phyloP scores from a whole-genome alignment of 148 eudicot species.

The Rhododendron mucronatum region DNA sequence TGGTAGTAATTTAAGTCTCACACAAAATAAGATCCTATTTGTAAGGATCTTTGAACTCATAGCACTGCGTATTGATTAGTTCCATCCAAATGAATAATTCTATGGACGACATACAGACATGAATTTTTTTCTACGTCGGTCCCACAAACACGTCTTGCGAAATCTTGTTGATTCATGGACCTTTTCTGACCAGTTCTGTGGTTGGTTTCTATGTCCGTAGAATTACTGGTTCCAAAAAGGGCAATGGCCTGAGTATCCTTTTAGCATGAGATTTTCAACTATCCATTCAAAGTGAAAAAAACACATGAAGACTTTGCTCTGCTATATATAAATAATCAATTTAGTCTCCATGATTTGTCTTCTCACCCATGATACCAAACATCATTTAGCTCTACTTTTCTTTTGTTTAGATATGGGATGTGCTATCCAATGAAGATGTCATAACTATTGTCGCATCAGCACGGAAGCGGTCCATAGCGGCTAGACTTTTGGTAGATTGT shows the following conservation, averaged over 20 bases:
- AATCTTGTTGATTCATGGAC: background rate
- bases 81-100: background rate
- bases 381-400: background rate
- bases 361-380: background rate
- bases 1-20: background rate
- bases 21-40: background rate
- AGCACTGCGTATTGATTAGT: background rate
- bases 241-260: background rate
- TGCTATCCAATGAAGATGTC: constrained; percentile 69
- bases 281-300: background rate
- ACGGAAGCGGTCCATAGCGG: constrained; percentile 62
- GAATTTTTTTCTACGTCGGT: background rate
- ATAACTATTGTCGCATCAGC: constrained; percentile 59
- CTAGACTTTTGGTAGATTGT: constrained; percentile 51
- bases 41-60: background rate
- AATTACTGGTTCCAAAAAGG: background rate
- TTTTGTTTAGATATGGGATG: constrained; percentile 75
- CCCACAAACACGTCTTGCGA: background rate
- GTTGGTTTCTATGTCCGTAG: background rate
- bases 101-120: background rate
- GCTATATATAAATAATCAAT: too few relatives aligned
- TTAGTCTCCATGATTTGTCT: background rate
- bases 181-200: background rate
- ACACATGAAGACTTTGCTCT: background rate
- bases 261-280: background rate